phyloP scores from a whole-genome alignment of 202 grass and related monocot genomes.

The Carex sylvatica region DNA sequence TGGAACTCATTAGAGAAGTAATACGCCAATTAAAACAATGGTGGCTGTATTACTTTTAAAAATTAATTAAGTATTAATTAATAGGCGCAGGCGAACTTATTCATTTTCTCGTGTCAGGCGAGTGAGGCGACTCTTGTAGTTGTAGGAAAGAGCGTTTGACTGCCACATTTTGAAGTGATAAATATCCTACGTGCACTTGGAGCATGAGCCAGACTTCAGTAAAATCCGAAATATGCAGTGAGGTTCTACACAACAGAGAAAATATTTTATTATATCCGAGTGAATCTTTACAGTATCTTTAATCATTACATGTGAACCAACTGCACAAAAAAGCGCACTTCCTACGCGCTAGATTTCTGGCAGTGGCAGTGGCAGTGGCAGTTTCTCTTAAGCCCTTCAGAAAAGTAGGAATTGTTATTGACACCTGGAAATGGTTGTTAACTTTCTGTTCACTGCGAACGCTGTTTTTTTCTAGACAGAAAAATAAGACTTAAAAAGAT shows the following conservation, averaged over 20 bases:
- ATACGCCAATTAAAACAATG: no score
- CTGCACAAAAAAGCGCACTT: background rate
- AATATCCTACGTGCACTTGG: background rate
- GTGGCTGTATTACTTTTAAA: no score
- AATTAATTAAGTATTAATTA: no score
- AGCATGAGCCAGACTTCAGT: background rate
- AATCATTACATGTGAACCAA: background rate
- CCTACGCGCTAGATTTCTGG: background rate
- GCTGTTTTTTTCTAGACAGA: background rate
- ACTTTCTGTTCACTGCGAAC: background rate
- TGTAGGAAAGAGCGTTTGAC: background rate
- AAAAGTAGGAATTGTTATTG: background rate
- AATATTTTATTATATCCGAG: background rate
- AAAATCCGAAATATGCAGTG: background rate
- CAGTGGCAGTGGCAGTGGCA: background rate
- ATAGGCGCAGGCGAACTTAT: no score
- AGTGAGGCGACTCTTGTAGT: no score
- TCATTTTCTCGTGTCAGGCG: no score
- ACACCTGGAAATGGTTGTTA: background rate
- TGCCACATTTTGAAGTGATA: background rate
- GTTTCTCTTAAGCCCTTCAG: background rate
- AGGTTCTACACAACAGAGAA: background rate
- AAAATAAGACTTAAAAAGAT: background rate
- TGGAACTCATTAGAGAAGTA: no score
- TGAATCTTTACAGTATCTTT: background rate